These are phyloP conservation scores for Chloris gayana DNA, from an alignment of 176 grass and related monocot genomes.

Conservation along the genomic window DNA sequence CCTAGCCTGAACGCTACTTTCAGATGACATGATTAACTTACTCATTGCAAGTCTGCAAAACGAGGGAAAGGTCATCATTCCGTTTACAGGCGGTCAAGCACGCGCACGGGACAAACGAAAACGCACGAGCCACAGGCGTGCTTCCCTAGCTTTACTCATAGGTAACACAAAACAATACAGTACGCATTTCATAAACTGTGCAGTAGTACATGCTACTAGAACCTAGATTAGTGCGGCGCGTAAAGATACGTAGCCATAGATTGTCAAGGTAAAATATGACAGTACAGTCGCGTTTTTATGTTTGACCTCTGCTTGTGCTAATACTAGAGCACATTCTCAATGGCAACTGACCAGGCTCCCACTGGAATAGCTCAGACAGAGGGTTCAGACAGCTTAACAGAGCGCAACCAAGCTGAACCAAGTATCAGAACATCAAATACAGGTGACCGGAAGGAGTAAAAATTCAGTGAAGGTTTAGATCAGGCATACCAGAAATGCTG, in stretches of 20 bases:
- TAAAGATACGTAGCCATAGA: not conserved
- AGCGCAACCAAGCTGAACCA: not conserved
- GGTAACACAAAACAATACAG: slow-evolving; percentile 3
- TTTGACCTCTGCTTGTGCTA: no score
- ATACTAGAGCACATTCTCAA: no score
- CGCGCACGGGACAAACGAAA: slow-evolving; percentile 34
- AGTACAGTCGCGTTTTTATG: no score
- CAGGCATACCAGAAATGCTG: not conserved
- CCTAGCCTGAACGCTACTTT: slow-evolving; percentile 9
- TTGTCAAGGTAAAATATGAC: no score
- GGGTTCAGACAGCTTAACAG: not conserved
- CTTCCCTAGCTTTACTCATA: slow-evolving; percentile 14
- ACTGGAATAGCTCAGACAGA: no score
- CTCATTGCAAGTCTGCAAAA: not conserved
- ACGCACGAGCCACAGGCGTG: slow-evolving; percentile 48
- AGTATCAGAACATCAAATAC: not conserved
- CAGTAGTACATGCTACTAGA: not conserved
- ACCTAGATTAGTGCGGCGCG: not conserved
- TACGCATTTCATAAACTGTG: no score
- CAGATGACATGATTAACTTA: slow-evolving; percentile 24
- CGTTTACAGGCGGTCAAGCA: slow-evolving; percentile 17
- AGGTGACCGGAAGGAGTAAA: not conserved
- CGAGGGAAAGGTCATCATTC: slow-evolving; percentile 32
- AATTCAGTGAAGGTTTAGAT: not conserved
- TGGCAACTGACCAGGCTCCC: no score